Evolutionary conservation across 371 early-diverging fungal genomes (phyloP).

Genomic region (Rhizopus microsporus): DNA sequence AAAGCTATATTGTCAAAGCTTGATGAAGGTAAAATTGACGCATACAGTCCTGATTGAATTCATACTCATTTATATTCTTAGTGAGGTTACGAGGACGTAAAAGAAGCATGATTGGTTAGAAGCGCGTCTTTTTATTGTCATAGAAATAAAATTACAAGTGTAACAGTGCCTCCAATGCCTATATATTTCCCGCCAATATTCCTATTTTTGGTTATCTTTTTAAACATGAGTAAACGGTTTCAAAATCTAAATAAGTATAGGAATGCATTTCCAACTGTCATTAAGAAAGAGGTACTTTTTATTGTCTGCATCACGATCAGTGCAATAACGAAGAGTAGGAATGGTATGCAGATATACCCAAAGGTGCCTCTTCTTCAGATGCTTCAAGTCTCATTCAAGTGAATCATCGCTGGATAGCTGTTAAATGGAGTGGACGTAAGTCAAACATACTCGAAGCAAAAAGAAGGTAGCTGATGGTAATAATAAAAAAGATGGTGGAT

Average conservation of each 20-base stretch:
- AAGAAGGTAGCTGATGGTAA: not conserved
- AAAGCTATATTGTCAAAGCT: conserved; percentile 68
- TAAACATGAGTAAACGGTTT: conserved; percentile 49
- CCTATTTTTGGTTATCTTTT: not conserved
- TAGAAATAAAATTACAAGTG: conserved; percentile 34
- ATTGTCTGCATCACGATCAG: not conserved
- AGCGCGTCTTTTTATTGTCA: not conserved
- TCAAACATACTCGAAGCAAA: not conserved
- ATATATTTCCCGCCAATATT: not conserved
- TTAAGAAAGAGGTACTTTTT: conserved; percentile 54
- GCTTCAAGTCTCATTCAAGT: conserved; percentile 54
- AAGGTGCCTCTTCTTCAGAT: conserved; percentile 43
- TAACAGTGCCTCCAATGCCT: not conserved
- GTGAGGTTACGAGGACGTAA: conserved; percentile 91
- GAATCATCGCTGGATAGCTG: conserved; percentile 48
- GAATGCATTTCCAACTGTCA: conserved; percentile 59
- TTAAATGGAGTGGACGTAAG: conserved; percentile 53
- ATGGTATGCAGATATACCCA: conserved; percentile 59
- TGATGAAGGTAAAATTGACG: conserved; percentile 74
- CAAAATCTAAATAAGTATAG: conserved; percentile 63
- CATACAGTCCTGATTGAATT: not conserved
- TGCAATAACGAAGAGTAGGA: conserved; percentile 26
- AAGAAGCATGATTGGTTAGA: conserved; percentile 77
- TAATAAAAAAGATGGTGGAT: conserved; percentile 34
- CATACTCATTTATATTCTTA: conserved; percentile 22